Evolutionary conservation across 257 asterid species (phyloP).

Genomic region (Solanum infundibuliforme): DNA sequence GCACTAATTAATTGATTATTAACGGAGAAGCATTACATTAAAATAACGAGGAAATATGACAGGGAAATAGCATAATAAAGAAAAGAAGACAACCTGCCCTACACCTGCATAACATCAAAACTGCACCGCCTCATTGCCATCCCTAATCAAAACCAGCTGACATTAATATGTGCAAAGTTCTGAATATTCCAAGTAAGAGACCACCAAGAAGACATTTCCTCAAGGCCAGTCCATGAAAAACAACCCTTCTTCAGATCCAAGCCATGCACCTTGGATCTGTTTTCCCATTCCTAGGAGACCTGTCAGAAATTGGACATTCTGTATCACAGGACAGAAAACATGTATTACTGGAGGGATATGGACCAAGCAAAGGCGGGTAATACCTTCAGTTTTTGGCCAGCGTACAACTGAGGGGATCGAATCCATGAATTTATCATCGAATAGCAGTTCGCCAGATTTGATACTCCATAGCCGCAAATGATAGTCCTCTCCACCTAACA

Average conservation of each 20-base stretch:
- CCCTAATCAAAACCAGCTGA: neutral
- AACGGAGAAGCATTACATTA: neutral
- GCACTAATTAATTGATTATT: neutral
- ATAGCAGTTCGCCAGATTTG: constrained; percentile 73
- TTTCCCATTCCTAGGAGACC: constrained; percentile 3
- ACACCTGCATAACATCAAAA: neutral
- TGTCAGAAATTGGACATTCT: neutral
- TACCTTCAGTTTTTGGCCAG: constrained; percentile 60
- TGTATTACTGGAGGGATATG: neutral
- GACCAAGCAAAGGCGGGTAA: neutral
- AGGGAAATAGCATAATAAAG: neutral
- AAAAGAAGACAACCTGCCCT: neutral
- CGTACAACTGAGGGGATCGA: constrained; percentile 60
- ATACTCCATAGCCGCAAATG: constrained; percentile 73
- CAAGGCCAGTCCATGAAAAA: constrained; percentile 56
- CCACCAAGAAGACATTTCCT: neutral
- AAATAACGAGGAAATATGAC: neutral
- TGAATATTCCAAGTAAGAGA: neutral
- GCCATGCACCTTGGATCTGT: constrained; percentile 42
- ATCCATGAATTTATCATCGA: constrained; percentile 43
- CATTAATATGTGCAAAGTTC: neutral
- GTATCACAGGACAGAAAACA: neutral
- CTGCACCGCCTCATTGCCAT: neutral
- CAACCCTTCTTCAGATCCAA: constrained; percentile 59
- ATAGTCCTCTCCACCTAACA: constrained; percentile 87